Evolutionary conservation across 371 early-diverging fungal genomes (phyloP), one percentile per base, ranked within the genome.

Genomic region (Mortierella sp.): DNA sequence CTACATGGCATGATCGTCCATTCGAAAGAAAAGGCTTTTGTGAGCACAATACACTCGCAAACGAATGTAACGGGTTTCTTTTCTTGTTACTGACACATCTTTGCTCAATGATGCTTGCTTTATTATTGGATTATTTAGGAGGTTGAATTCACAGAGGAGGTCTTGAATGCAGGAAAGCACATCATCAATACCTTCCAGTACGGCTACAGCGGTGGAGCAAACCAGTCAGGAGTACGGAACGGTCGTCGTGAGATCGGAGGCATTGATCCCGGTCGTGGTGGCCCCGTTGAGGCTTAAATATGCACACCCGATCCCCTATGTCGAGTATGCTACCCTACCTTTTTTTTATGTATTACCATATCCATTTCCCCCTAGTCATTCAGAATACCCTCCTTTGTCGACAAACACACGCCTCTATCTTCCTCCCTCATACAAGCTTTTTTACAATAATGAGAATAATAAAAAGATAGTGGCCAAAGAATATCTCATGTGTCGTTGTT

Each of bases 101-200:
- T 8, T 65, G 24, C 3, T 50, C 26, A 2, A 19, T 60, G 47
- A 13, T 14, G 14, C 50, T 38, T 26, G 16, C 19, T 24, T n/a
- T 57, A 50, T 50, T 70, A 42, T 38, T 45, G 31, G 34, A 70
- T n/a, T 50, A 34, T 52, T 68, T 83, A 90, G 87, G 92, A 92
- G 75, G 89, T 94, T 0, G 79, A 84, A 19, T 96, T 95, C 76
- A 91, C 92, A 42, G 90, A 94, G 57, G 95, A 95, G 74, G 93
- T 93, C 34, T 81, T 96, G 73, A 89, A 91, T 55, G 91, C 91
- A 34, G 92, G 95, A 63, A 92, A 92, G 72, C 84, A 87, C 50
- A 90, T 92, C 60, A 88, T 89, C 78, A 91, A 91, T 78, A 89
- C 92, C 0, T 90, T 88, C 82, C 94, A 92, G 77, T 91, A 90